phyloP scores from a whole-genome alignment of 2,329 filamentous ascomycete species.

The Pseudopyricularia cyperi region DNA sequence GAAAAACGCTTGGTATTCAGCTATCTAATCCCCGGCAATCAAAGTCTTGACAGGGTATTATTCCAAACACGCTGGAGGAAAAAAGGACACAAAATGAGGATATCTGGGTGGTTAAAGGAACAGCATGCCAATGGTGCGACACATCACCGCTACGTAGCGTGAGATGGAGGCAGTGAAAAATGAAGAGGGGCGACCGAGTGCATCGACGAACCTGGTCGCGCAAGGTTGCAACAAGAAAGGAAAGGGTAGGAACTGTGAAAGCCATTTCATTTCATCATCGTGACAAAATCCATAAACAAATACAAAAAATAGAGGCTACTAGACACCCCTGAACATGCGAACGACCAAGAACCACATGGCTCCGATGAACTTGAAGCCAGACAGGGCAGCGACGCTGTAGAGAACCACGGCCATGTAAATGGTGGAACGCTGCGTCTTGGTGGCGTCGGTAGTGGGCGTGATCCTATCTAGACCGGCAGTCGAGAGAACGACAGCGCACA shows the following conservation, averaged over 20 bases:
- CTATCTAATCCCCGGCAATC: background rate
- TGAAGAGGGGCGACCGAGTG: too few relatives aligned
- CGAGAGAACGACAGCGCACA: slow-evolving; percentile 76
- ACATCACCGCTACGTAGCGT: too few relatives aligned
- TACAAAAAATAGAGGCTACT: slow-evolving; percentile 1
- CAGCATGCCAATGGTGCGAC: background rate
- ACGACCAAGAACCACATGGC: slow-evolving; percentile 88
- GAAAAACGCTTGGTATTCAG: background rate
- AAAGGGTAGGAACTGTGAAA: background rate
- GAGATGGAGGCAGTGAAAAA: too few relatives aligned
- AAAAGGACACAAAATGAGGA: background rate
- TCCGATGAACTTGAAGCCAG: slow-evolving; percentile 75
- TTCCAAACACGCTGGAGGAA: background rate
- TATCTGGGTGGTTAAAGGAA: background rate
- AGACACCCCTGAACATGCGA: slow-evolving; percentile 67
- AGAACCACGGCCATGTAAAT: slow-evolving; percentile 80
- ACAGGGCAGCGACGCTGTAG: slow-evolving; percentile 78
- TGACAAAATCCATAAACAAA: background rate
- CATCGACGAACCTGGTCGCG: background rate
- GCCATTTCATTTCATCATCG: background rate
- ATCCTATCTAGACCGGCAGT: slow-evolving; percentile 69
- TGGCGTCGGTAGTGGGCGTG: slow-evolving; percentile 27
- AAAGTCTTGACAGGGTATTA: background rate
- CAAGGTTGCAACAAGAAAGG: background rate
- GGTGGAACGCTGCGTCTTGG: slow-evolving; percentile 45